Evolutionary conservation across 805 yeast species (phyloP).

Genomic region (Candida krabiensis): DNA sequence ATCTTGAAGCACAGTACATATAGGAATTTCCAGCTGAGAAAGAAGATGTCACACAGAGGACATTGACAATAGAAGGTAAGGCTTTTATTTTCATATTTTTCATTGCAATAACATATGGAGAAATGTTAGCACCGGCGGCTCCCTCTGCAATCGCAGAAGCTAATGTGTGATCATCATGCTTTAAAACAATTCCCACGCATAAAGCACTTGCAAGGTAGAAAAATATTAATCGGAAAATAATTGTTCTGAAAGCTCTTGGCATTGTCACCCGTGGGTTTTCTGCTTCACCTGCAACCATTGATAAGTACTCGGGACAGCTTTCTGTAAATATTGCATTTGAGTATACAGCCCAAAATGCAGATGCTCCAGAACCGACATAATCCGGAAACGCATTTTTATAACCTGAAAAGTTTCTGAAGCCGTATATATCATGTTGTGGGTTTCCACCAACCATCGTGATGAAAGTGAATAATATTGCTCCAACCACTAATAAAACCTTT

Average conservation of each 20-base stretch:
- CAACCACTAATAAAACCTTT: constrained; percentile 45
- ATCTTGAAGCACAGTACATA: constrained; percentile 61
- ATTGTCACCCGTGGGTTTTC: constrained; percentile 40
- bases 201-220: constrained; percentile 43
- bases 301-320: constrained; percentile 43
- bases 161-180: constrained; percentile 33
- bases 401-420: constrained; percentile 31
- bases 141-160: constrained; percentile 49
- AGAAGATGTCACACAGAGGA: constrained; percentile 65
- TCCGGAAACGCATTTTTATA: constrained; percentile 39
- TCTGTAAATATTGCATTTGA: constrained; percentile 37
- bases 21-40: constrained; percentile 80
- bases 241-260: constrained; percentile 40
- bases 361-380: constrained; percentile 48
- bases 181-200: constrained; percentile 37
- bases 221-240: constrained; percentile 39
- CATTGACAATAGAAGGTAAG: constrained; percentile 73
- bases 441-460: constrained; percentile 56
- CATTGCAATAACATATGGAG: constrained; percentile 82
- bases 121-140: constrained; percentile 68
- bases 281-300: constrained; percentile 44
- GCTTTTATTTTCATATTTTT: constrained; percentile 55
- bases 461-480: constrained; percentile 47
- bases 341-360: constrained; percentile 36
- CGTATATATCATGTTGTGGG: constrained; percentile 48